These are phyloP conservation scores for Ambrosiella beaveri DNA, from an alignment of 2,329 filamentous ascomycete species.

Conservation along the genomic window DNA sequence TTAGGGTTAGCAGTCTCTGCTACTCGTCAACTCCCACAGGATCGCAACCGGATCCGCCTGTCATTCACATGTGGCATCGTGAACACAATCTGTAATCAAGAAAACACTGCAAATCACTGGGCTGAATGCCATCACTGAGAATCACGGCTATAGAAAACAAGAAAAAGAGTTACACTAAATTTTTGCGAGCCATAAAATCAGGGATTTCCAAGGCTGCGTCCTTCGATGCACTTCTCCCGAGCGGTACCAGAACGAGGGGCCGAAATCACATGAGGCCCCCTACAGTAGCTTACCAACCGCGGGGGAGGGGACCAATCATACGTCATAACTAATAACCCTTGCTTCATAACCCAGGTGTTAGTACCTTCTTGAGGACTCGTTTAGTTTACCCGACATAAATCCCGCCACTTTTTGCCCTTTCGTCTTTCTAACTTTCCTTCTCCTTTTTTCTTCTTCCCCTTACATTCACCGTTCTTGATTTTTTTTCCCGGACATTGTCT, in stretches of 20 bases:
- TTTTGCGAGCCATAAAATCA: no score
- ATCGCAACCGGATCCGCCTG: no score
- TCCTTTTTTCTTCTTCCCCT: conserved; percentile 14
- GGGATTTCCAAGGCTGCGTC: no score
- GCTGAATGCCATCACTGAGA: no score
- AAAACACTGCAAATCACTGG: no score
- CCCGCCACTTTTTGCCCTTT: conserved; percentile 5
- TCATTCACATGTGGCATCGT: no score
- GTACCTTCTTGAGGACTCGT: background rate
- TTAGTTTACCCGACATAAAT: conserved; percentile 6
- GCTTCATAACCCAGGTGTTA: background rate
- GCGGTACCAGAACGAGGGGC: no score
- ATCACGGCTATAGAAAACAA: no score
- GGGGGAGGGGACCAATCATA: background rate
- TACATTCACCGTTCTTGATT: background rate
- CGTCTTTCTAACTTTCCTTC: background rate
- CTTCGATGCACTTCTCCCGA: no score
- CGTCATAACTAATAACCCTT: background rate
- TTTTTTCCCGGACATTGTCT: background rate
- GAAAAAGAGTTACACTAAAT: no score
- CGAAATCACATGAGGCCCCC: no score
- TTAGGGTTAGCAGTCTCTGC: background rate
- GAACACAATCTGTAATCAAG: no score
- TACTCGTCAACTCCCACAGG: background rate
- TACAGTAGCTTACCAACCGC: background rate